Base-by-base conservation (phyloP, 2,329 filamentous ascomycete species). In the Fragosphaeria purpurea region DNA sequence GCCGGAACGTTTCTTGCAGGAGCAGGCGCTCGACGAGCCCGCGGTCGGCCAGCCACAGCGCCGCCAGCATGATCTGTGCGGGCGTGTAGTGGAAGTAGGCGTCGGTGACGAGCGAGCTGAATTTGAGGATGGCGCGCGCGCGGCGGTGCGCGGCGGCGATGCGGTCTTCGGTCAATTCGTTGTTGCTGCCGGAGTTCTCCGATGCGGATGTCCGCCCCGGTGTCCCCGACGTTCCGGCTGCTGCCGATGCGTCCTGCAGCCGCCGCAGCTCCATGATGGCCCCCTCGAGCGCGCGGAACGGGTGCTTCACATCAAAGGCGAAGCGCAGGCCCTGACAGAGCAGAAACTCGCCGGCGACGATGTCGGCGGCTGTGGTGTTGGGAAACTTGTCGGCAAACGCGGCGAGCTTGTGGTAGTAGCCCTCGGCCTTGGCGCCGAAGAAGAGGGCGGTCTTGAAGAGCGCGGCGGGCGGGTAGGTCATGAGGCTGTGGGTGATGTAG, bases 1-100 rank as follows among this genome's bases (percentile, higher is more conserved):
- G 55, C 41, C 4, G 56, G 49, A 72, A 70, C 2, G 68, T 66
- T 6, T 67, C 62, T 1, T 70, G 66, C 10, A 79, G 60, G 9
- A 79, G 61, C 43, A 80, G 56, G 4, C 66, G 64, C 53, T 79
- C 73, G 3, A 75, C 62, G 35, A 93, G 68, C 0, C 75, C 78
- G 41, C 73, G 68, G 62, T 97, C 91, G 0, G 83, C 86, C 47
- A 94, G 76, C 11, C 84, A 74, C 33, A 96, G 69, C 0, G 90
- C 82, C 0, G 88, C 84, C 53, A 97, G 76, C 82, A 90, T 90
- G 63, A 97, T 95, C 65, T 98, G 93, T 31, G 87, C 86, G 0
- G 93, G 93, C 0, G 91, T 91, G 69, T 87, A 97, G 66, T 95
- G 85, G 68, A 97, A 96, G 70, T 97, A 97, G n/a, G 81, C 89